Percentiles rank a stretch among this genome's conserved stretches.
Conservation (phyloP, 176 grass and related monocot genomes). For the Puccinellia tenuiflora region DNA sequence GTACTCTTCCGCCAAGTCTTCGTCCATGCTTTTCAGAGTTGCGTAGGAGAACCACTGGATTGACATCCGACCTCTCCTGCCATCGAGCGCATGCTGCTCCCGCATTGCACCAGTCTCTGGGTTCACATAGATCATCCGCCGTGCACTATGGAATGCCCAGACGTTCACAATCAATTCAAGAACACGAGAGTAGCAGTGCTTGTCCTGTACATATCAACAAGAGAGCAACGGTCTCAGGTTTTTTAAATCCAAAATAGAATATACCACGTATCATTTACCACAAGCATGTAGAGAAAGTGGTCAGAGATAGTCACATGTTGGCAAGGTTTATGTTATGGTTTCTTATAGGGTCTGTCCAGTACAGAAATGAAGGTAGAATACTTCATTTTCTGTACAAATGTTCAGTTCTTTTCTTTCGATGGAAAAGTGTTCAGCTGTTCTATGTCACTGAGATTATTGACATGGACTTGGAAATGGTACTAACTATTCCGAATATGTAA, state of each 20-base stretch:
- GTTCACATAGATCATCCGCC: conserved; percentile 79
- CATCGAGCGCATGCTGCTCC: conserved; percentile 64
- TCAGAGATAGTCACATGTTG: neutral
- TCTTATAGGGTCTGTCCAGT: neutral
- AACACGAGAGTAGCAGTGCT: conserved; percentile 79
- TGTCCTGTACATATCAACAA: conserved; percentile 58
- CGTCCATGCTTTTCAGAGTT: conserved; percentile 89
- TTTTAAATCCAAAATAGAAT: neutral
- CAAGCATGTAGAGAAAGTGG: neutral
- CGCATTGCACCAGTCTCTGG: conserved; percentile 83
- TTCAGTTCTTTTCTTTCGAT: neutral
- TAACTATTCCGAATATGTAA: conserved; percentile 17
- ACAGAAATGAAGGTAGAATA: neutral
- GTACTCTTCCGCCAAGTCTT: conserved; percentile 86
- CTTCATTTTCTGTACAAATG: neutral
- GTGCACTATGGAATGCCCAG: conserved; percentile 90
- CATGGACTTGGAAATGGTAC: neutral
- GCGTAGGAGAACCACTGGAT: conserved; percentile 66
- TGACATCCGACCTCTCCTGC: conserved; percentile 69
- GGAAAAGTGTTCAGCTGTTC: neutral
- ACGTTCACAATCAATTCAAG: conserved; percentile 86
- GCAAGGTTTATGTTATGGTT: neutral
- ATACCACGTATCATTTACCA: neutral
- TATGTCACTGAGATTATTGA: neutral
- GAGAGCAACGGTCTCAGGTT: neutral